Percentiles rank a stretch among this genome's conserved stretches.
phyloP scores from a whole-genome alignment of 805 yeast species.

The Yamadazyma takamatsuzukensis region DNA sequence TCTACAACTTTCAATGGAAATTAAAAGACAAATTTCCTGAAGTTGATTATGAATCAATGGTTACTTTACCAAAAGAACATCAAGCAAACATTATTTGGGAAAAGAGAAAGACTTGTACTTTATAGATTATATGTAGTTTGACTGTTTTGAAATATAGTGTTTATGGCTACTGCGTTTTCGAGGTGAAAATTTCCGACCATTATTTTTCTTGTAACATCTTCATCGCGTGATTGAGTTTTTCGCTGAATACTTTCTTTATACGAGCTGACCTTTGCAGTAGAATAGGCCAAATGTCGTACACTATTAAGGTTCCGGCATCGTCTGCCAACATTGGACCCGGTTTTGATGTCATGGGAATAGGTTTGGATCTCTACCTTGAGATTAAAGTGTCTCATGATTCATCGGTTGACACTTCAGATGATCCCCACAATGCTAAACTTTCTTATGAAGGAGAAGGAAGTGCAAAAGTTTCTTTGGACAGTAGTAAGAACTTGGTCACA shows the following conservation, averaged over 20 bases:
- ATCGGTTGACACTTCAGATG: conserved; percentile 41
- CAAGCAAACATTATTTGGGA: conserved; percentile 65
- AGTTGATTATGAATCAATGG: conserved; percentile 87
- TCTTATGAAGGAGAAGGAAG: conserved; percentile 79
- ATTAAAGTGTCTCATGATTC: conserved; percentile 66
- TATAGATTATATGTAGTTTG: too few species aligned
- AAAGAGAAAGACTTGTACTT: conserved; percentile 48
- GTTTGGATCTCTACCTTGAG: conserved; percentile 70
- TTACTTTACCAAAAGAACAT: conserved; percentile 81
- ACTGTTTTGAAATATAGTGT: too few species aligned
- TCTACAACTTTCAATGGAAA: conserved; percentile 76
- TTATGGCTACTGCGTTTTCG: too few species aligned
- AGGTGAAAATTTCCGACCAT: too few species aligned
- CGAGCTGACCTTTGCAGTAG: too few species aligned
- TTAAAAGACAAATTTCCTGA: conserved; percentile 51
- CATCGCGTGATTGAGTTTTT: too few species aligned
- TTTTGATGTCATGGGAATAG: conserved; percentile 93
- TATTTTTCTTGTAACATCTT: too few species aligned
- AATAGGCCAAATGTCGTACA: too few species aligned
- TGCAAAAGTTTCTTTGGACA: conserved; percentile 70
- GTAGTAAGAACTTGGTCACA: conserved; percentile 83
- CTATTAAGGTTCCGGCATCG: conserved; percentile 85
- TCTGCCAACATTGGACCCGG: conserved; percentile 99
- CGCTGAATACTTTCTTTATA: too few species aligned
- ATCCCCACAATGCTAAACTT: conserved; percentile 67